Evolutionary conservation across 2,329 filamentous ascomycete species (phyloP), one percentile per base, ranked within the genome.

Genomic region (Hirsutella thompsonii): DNA sequence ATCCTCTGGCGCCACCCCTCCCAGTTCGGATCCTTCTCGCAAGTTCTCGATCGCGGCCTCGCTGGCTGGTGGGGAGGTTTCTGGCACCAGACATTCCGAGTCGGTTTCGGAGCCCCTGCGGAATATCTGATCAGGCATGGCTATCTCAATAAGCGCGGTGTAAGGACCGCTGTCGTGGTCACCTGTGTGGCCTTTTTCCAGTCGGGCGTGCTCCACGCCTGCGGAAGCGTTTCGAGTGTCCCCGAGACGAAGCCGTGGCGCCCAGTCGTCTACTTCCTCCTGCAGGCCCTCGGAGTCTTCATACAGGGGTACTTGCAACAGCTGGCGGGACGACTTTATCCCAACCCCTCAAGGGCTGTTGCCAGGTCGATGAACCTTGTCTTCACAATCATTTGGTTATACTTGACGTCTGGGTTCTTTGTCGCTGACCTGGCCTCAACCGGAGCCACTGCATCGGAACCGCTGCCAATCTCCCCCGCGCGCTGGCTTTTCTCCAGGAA

Each of bases 11-110:
- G 68, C 38, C 66, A 69, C 45, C 66, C 76, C 1, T 60, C 73
- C 23, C 63, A 72, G 4, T 69, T 79, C 44, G 81, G 83, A 11
- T 66, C 66, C 18, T 63, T 72, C 42, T 51, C 52, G 0, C 60
- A 67, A 20, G 67, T 89, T 2, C 60, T 80, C 10, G 75, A 87
- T 46, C 68, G 76, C 44, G 89, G 90, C 0, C 66, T 95, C 2
- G 70, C 74, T 1, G 89, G 88, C 1, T 83, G 81, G 61, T 96
- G 90, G 90, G 80, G 83, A 36, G 69, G 68, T 19, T 90, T 79
- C 71, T 95, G 90, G 90, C 90, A 96, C 58, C 89, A 95, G 60
- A 80, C 81, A 3, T 93, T 94, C 62, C 81, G 88, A 1, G 72
- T 78, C 42, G 77, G 75, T 2, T 88, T 90, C 53, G 62, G 74